Base-by-base conservation (phyloP, 768 basidiomycete genomes). In the Candolleomyces efflorescens region DNA sequence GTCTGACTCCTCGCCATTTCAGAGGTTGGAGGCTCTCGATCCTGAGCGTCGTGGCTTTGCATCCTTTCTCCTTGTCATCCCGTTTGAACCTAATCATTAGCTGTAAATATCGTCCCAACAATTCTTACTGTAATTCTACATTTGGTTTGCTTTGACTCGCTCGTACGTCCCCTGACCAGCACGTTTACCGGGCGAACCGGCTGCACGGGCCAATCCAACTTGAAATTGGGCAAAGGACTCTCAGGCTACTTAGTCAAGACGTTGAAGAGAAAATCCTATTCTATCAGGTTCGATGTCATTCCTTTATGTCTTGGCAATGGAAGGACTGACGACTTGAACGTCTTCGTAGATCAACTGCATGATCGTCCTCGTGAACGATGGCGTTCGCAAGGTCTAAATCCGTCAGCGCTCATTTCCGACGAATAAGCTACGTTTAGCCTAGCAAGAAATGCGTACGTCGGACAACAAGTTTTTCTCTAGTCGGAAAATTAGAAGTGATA, bases 1-100 rank as follows among this genome's bases (percentile, higher is more conserved):
- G 53, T n/a, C 64, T 54, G 56, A 54, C 62, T 60, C 50, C 51
- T 47, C 43, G 22, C 37, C 45, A 38, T 56, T 55, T 53, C 66
- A 79, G 76, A 80, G 78, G 78, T 80, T 64, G 79, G 79, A 67
- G 79, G 79, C 37, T 71, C 65, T 39, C 24, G 57, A 53, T 63
- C 47, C 26, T 56, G 51, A 52, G 51, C 50, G 51, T 60, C 59
- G 59, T 36, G 10, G 47, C 53, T 39, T 20, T 52, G 55, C 27
- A 27, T 20, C n/a, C 32, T 48, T 24, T 12, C 51, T 48, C 17
- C 44, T 37, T 24, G 13, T 39, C 41, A 9, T 52, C 45, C 53
- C 10, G 27, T 12, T n/a, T 27, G 46, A 22, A 5, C 49, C 24
- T 51, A 51, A 51, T 51, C 49, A 36, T 48, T 27, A 24, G 51